A percentile compares a stretch with the other conserved stretches of the same genome.
These are phyloP conservation scores for Stenogyne calaminthoides DNA, from an alignment of 305 asterid species.

Conservation along the genomic window DNA sequence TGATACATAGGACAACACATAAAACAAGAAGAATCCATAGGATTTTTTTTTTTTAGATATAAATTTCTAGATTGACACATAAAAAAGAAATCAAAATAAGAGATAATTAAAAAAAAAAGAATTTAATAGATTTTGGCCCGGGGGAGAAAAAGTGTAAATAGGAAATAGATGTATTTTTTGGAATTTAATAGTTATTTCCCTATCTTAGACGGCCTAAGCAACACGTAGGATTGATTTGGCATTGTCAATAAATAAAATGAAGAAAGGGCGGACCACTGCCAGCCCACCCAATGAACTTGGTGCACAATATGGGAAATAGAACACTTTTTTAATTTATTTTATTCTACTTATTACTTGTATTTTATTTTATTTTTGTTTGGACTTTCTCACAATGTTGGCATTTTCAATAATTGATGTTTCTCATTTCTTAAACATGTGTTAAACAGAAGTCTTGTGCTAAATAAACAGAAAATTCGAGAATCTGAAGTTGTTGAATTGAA, in stretches of 20 bases:
- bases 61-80: no score
- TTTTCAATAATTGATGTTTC: conserved; percentile 22
- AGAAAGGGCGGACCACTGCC: conserved; percentile 14
- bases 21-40: no score
- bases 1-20: no score
- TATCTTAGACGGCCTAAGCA: conserved; percentile 1
- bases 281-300: conserved; percentile 15
- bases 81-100: no score
- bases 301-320: conserved; percentile 6
- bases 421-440: conserved; percentile 31
- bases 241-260: conserved; percentile 1
- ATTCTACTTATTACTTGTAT: not conserved
- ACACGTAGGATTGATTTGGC: conserved; percentile 28
- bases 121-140: not conserved
- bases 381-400: conserved; percentile 19
- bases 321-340: not conserved
- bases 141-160: not conserved
- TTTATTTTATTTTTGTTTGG: not conserved
- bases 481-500: not conserved
- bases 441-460: conserved; percentile 14
- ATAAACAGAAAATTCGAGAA: not conserved
- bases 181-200: not conserved
- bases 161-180: not conserved
- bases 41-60: no score
- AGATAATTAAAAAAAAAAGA: not conserved